These are phyloP conservation scores for Aspergillus nanangensis DNA, from an alignment of 495 filamentous ascomycete genomes.

Conservation along the genomic window DNA sequence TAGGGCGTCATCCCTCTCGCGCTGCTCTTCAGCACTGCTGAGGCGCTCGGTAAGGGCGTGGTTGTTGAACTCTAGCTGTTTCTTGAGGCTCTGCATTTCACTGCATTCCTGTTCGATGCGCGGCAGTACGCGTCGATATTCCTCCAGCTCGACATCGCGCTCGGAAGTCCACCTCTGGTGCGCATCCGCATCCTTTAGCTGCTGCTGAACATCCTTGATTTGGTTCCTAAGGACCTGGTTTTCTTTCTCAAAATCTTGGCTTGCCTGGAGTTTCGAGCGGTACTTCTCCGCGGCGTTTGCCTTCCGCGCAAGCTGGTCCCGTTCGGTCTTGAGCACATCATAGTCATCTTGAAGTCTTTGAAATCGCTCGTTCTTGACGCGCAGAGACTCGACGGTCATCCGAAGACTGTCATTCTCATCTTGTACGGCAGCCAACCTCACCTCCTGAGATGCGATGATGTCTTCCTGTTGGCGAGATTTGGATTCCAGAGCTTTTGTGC, in stretches of 20 bases:
- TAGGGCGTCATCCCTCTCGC: conserved; percentile 49
- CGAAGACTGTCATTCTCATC: conserved; percentile 39
- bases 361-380: conserved; percentile 41
- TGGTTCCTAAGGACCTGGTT: conserved; percentile 59
- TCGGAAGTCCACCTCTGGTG: conserved; percentile 40
- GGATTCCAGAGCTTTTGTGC: conserved; percentile 41
- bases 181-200: conserved; percentile 50
- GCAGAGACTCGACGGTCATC: conserved; percentile 37
- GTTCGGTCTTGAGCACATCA: conserved; percentile 66
- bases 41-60: conserved; percentile 50
- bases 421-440: conserved; percentile 43
- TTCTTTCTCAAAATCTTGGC: conserved; percentile 67
- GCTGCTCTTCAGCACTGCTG: conserved; percentile 50
- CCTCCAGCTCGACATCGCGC: conserved; percentile 53
- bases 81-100: conserved; percentile 53
- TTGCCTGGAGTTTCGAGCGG: conserved; percentile 69
- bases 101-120: conserved; percentile 59
- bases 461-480: conserved; percentile 51
- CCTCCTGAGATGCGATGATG: conserved; percentile 54
- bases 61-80: conserved; percentile 55
- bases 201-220: conserved; percentile 51
- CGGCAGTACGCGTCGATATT: conserved; percentile 52
- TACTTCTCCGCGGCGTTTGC: conserved; percentile 73
- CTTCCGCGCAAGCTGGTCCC: conserved; percentile 71
- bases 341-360: conserved; percentile 63